Evolutionary conservation across 1,284 basidiomycete species (phyloP), one percentile per base, ranked within the genome.

Genomic region (Tremellales sp.): DNA sequence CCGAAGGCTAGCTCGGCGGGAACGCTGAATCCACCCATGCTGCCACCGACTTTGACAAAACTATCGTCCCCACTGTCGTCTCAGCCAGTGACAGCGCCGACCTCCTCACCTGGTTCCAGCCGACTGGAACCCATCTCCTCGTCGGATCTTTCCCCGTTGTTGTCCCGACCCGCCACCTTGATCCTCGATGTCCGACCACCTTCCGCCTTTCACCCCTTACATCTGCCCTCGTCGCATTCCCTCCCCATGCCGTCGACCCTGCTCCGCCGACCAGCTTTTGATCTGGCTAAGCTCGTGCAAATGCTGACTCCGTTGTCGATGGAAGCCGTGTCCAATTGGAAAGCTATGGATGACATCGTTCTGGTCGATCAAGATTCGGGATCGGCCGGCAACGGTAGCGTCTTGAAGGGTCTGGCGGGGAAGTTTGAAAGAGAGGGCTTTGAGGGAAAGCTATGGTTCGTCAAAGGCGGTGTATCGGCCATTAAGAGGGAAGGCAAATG

Each of bases 231-330:
- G 34, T 85, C 92, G n/a, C 77, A 95, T 53, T 90, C 89, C 34
- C 80, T 97, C 48, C 89, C 88, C 38, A 87, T 95, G 4, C 93
- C 93, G 0, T 92, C 91, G 4, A 97, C 93, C 0, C 81, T 97
- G 22, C 84, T 98, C 63, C 90, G 90, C 53, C 83, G 91, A 1
- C 88, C 88, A 0, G 77, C 82, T 5, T 93, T 89, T 72, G 83
- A 84, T 22, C 78, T 92, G 8, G 75, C 81, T 27, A 83, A 83
- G 36, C 78, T 94, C 10, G 72, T 79, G 2, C 80, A 81, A 22
- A 90, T 91, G 83, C 78, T 94, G 14, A 78, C 82, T 3, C 80
- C 81, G 0, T 50, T 73, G 5, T 78, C 84, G 18, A 78, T 81
- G 22, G 66, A 76, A 18, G 78, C 77, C 21, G 53, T 74, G 1